Evolutionary conservation across 2,329 filamentous ascomycete genomes (phyloP), one percentile per base, ranked within the genome.

Genomic region (Penicillium sp.): DNA sequence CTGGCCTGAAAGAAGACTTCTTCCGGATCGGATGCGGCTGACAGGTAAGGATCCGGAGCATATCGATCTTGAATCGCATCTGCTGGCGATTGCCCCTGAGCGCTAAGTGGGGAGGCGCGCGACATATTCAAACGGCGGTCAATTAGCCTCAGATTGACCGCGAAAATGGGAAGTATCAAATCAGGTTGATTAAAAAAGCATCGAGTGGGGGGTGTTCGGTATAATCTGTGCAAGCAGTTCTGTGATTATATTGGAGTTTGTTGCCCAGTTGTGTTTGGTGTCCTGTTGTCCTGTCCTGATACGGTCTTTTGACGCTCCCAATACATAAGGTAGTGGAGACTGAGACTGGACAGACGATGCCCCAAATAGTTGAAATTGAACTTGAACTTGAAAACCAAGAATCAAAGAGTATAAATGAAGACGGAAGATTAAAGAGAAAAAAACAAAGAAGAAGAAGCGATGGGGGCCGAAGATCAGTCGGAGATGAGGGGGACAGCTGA

Each of bases 21-120:
- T 36, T 79, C 76, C 3, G 67, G 72, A 56, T 74, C 72, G 10
- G 71, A 70, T 8, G 73, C 68, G 10, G 73, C 68, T 15, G 74
- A 73, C 8, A 78, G 71, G 61, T 76, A 78, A 23, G 74, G 71
- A 51, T 78, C 75, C 49, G 68, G 68, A 53, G 68, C 66, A 44
- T 65, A 69, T 42, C 70, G 62, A 35, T 73, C 67, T 44, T 70
- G 71, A 58, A 74, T 71, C 17, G 64, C 66, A 44, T 68, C 61
- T 54, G 64, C 66, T 36, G 65, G 59, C 17, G 67, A 71, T 23
- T 53, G 55, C 55, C 49, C 49, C 44, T 62, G 59, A 42, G 39
- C 47, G 39, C 64, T 58, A 60, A 59, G 25, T 63, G 66, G 57
- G 62, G 63, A 44, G 48, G 66, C 53, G 58, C 66, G 60, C 52